These are phyloP conservation scores for Fusarium brevicatenulatum DNA, from an alignment of 2,329 filamentous ascomycete genomes.

Conservation along the genomic window DNA sequence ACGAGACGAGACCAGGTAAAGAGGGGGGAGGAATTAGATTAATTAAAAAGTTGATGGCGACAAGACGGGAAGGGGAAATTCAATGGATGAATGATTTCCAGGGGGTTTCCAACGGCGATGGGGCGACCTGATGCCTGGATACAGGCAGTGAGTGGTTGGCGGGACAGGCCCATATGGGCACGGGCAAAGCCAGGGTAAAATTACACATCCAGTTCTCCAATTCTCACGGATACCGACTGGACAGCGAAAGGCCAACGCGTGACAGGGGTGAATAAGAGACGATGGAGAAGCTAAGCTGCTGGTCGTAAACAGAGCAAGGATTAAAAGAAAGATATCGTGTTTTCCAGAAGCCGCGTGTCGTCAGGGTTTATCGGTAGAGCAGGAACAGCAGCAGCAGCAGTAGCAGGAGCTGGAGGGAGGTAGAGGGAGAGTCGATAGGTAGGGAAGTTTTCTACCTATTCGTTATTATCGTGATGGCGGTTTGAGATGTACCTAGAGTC, in stretches of 20 bases:
- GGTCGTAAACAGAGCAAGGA: conserved; percentile 23
- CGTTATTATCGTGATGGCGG: conserved; percentile 1
- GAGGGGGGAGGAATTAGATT: conserved; percentile 28
- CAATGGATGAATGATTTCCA: conserved; percentile 43
- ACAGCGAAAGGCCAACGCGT: conserved; percentile 15
- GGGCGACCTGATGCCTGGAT: conserved; percentile 35
- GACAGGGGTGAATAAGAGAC: conserved; percentile 22
- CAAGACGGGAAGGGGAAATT: conserved; percentile 38
- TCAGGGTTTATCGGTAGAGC: conserved; percentile 12
- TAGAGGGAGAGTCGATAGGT: neutral
- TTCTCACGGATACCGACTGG: conserved; percentile 21
- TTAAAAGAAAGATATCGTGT: conserved; percentile 15
- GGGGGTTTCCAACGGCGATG: conserved; percentile 40
- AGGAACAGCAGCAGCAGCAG: neutral
- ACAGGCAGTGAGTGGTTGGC: conserved; percentile 39
- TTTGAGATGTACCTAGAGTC: neutral
- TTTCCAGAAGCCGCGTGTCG: conserved; percentile 24
- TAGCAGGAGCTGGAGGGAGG: neutral
- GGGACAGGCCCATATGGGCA: conserved; percentile 30
- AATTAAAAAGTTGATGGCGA: conserved; percentile 29
- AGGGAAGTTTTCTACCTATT: neutral
- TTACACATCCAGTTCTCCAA: conserved; percentile 38
- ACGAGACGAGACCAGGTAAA: conserved; percentile 3
- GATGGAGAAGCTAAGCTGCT: conserved; percentile 8
- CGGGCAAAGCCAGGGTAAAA: conserved; percentile 38